Conservation (phyloP, 768 basidiomycete genomes). For the Leccinum incarnatum region DNA sequence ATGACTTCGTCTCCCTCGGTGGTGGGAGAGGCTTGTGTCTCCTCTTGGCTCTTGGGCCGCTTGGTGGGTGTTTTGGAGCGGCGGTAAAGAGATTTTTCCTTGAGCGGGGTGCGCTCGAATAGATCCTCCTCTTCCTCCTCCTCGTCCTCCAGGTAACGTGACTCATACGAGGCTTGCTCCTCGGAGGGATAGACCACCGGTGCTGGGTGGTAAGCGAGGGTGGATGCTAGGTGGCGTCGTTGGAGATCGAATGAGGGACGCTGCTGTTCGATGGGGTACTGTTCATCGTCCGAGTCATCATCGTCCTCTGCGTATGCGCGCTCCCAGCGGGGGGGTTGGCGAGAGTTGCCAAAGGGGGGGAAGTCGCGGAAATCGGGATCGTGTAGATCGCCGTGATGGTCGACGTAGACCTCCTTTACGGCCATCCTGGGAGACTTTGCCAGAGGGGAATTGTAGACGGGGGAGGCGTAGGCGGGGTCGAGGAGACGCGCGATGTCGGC, state of each 20-base stretch:
- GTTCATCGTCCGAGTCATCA: slow-evolving; percentile 29
- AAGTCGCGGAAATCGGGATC: slow-evolving; percentile 70
- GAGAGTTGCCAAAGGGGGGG: slow-evolving; percentile 36
- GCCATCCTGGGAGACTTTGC: slow-evolving; percentile 12
- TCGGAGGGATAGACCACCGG: slow-evolving; percentile 27
- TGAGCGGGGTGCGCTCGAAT: slow-evolving; percentile 24
- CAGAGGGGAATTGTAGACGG: slow-evolving; percentile 26
- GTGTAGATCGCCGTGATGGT: slow-evolving; percentile 59
- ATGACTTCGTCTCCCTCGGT: slow-evolving; percentile 10
- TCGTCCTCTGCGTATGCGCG: slow-evolving; percentile 29
- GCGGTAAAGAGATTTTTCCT: slow-evolving; percentile 20
- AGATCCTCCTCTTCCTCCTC: slow-evolving; percentile 27
- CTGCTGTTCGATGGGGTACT: slow-evolving; percentile 14
- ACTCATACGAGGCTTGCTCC: slow-evolving; percentile 32
- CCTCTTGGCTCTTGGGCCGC: slow-evolving; percentile 11
- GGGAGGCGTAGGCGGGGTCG: slow-evolving; percentile 57
- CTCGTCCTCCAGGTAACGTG: slow-evolving; percentile 23
- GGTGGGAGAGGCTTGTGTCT: slow-evolving; percentile 14
- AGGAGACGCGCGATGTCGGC: slow-evolving; percentile 62
- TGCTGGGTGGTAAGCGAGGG: slow-evolving; percentile 18
- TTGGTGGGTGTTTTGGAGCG: slow-evolving; percentile 23
- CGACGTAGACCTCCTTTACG: slow-evolving; percentile 47
- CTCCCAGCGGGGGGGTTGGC: slow-evolving; percentile 37
- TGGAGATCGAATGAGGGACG: slow-evolving; percentile 21
- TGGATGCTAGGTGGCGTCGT: slow-evolving; percentile 26